Evolutionary conservation across 345 rosid genomes (phyloP).

Genomic region (Citrus cavaleriei): DNA sequence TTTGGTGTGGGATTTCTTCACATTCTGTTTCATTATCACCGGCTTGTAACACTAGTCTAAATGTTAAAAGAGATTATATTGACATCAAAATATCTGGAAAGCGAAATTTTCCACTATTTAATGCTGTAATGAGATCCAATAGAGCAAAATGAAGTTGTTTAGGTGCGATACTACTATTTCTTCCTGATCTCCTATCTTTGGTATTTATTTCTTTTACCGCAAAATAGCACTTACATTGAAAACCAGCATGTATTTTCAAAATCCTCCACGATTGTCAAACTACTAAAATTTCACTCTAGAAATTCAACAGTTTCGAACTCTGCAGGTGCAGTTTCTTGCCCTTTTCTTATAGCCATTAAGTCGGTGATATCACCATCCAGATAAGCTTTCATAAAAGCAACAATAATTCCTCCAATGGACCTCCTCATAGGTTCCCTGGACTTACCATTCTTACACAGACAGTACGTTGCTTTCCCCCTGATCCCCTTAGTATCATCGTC

Average conservation of each 20-base stretch:
- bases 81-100: background rate
- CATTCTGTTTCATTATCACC: background rate
- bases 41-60: background rate
- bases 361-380: slow-evolving; percentile 46
- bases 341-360: slow-evolving; percentile 48
- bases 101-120: background rate
- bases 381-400: slow-evolving; percentile 66
- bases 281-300: slow-evolving; percentile 16
- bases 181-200: background rate
- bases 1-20: background rate
- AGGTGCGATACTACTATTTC: background rate
- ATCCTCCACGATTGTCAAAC: background rate
- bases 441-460: slow-evolving; percentile 70
- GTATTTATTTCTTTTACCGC: background rate
- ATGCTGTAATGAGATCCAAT: background rate
- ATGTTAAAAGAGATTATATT: background rate
- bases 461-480: slow-evolving; percentile 53
- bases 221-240: background rate
- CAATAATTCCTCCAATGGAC: slow-evolving; percentile 61
- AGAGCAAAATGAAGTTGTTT: background rate
- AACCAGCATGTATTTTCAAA: background rate
- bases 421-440: slow-evolving; percentile 77
- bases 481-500: slow-evolving; percentile 74
- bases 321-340: slow-evolving; percentile 47
- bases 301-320: slow-evolving; percentile 46